Evolutionary conservation across 2,329 filamentous ascomycete genomes (phyloP), one percentile per base, ranked within the genome.

Genomic region (Xylaria multiplex): DNA sequence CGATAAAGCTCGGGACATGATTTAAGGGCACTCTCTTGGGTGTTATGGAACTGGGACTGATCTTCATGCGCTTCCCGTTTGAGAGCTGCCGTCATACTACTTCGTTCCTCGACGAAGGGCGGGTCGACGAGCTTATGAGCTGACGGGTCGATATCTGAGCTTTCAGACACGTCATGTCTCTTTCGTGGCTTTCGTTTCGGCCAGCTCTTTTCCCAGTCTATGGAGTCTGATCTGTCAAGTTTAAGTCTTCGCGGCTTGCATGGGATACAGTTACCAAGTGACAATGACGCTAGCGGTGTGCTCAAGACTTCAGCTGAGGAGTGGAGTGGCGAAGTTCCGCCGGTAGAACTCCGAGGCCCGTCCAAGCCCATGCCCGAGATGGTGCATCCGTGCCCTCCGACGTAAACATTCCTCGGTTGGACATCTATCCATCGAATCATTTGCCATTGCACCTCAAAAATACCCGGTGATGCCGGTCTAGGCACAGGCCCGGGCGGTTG

Each of bases 1-100:
- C 55, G 68, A 50, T 72, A 69, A 16, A 77, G 62, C 37, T 77
- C 75, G 13, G 76, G 76, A 32, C 75, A 76, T 24, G 75, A 77
- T 43, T 73, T 73, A 8, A 67, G 53, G 19, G 58, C 64, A 42
- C 45, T 59, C 19, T 43, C 59, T 50, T 70, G 59, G 19, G 69
- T 52, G 4, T 59, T 66, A 19, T 70, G 63, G 24, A 68, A 61
- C 30, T 67, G 70, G 9, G 57, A 32, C n/a, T 71, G 68, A 14
- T 68, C 35, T 9, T 59, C 62, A 27, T 59, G 14, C 16, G 65
- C 59, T n/a, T 62, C 56, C 30, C 59, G 68, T 43, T 59, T 64
- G n/a, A 49, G 55, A 13, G 37, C 30, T 2, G 59, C 61, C n/a
- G 19, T 53, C 19, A 49, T 35, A n/a, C 52, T 57, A 6, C 65